A percentile compares a stretch with the other conserved stretches of the same genome.
These are phyloP conservation scores for Cytospora schulzeri DNA, from an alignment of 2,329 filamentous ascomycete species.

Conservation along the genomic window DNA sequence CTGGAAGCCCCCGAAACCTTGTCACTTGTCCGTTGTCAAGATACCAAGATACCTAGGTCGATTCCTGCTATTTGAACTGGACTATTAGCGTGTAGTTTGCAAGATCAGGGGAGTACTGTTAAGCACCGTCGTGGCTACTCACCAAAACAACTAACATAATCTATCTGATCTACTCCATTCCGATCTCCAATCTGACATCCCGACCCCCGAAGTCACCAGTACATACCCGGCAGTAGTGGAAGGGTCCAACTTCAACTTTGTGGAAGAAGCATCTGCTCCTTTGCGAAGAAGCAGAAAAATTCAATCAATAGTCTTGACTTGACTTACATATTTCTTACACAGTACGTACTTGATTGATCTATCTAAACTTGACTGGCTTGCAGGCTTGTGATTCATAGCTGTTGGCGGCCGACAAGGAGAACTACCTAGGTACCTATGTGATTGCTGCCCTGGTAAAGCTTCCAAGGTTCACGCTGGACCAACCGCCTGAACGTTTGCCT, in stretches of 20 bases:
- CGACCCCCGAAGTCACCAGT: neutral
- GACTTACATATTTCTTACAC: too few species aligned
- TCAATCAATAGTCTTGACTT: too few species aligned
- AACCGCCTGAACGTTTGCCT: constrained; percentile 9
- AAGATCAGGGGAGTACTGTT: neutral
- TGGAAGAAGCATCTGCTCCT: neutral
- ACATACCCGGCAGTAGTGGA: too few species aligned
- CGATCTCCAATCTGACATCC: neutral
- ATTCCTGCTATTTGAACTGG: neutral
- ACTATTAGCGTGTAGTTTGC: neutral
- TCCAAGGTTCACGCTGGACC: constrained; percentile 10
- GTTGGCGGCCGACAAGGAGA: constrained; percentile 10
- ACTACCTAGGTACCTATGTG: neutral
- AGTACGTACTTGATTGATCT: too few species aligned
- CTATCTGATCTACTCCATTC: neutral
- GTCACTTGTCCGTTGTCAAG: too few species aligned
- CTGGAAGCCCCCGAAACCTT: neutral
- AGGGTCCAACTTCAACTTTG: neutral
- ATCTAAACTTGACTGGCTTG: too few species aligned
- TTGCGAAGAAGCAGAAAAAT: neutral
- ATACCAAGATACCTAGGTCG: neutral
- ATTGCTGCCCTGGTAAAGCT: neutral
- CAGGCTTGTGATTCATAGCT: neutral
- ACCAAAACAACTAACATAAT: neutral
- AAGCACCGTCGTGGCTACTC: neutral